Percentiles rank a stretch among this genome's conserved stretches.
phyloP scores from a whole-genome alignment of 1,284 basidiomycete species.

The Austroboletus niveus region DNA sequence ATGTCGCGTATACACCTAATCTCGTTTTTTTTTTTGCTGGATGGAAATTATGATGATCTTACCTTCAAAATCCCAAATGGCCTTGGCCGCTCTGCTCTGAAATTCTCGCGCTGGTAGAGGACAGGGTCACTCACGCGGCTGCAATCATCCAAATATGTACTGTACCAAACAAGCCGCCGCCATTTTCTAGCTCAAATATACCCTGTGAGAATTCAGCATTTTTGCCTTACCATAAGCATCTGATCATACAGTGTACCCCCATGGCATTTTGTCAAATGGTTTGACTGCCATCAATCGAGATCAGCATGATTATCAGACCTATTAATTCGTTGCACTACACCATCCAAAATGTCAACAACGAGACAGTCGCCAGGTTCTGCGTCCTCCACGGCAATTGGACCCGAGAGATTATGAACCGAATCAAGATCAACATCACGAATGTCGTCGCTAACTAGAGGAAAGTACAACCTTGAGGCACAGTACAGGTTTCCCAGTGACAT shows the following conservation, averaged over 20 bases:
- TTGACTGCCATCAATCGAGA: slow-evolving; percentile 41
- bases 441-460: slow-evolving; percentile 61
- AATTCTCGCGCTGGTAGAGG: slow-evolving; percentile 56
- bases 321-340: slow-evolving; percentile 28
- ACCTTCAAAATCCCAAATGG: slow-evolving; percentile 80
- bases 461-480: not conserved
- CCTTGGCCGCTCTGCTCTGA: slow-evolving; percentile 68
- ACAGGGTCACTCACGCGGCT: not conserved
- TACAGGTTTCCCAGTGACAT: not conserved
- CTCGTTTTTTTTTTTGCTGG: not conserved
- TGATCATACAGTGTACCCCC: slow-evolving; percentile 68
- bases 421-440: slow-evolving; percentile 64
- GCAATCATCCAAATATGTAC: not conserved
- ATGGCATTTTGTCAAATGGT: slow-evolving; percentile 76
- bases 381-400: slow-evolving; percentile 71
- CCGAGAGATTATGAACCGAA: slow-evolving; percentile 71
- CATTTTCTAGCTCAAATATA: slow-evolving; percentile 72
- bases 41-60: not conserved
- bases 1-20: slow-evolving; percentile 13
- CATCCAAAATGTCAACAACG: slow-evolving; percentile 76
- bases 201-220: slow-evolving; percentile 40
- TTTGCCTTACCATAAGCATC: not conserved
- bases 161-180: slow-evolving; percentile 72
- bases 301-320: not conserved
- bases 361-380: slow-evolving; percentile 79